These are phyloP conservation scores for Aurifilum marmelostoma DNA, from an alignment of 2,329 filamentous ascomycete species.

Conservation along the genomic window DNA sequence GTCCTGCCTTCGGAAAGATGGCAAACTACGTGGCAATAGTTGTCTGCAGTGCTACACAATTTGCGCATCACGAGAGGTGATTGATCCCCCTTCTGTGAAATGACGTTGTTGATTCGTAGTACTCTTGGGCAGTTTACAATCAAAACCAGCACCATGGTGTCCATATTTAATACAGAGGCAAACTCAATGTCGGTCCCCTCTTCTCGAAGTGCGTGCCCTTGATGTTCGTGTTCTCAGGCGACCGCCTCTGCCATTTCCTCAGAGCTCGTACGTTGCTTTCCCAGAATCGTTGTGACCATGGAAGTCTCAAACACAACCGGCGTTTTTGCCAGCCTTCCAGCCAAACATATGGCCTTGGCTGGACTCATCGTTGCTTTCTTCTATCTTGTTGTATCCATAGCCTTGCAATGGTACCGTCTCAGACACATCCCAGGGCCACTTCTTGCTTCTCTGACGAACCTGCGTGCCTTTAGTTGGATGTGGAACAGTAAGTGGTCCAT, in stretches of 20 bases:
- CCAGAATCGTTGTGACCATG: background rate
- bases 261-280: background rate
- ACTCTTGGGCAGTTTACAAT: too few relatives aligned
- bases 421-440: conserved; percentile 36
- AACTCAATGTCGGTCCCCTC: background rate
- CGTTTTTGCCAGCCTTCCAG: background rate
- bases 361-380: background rate
- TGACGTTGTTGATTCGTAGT: too few relatives aligned
- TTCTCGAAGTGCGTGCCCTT: too few relatives aligned
- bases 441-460: conserved; percentile 35
- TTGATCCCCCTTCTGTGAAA: background rate
- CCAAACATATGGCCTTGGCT: background rate
- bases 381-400: background rate
- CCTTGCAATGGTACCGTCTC: conserved; percentile 34
- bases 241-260: background rate
- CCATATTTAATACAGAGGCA: too few relatives aligned
- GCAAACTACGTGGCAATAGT: background rate
- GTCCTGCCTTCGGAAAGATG: background rate
- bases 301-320: background rate
- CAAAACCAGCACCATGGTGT: too few relatives aligned
- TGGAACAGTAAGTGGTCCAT: background rate
- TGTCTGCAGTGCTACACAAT: background rate
- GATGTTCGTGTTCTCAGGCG: background rate
- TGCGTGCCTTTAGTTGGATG: conserved; percentile 30
- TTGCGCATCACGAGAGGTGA: background rate